Conservation (phyloP, 2,329 filamentous ascomycete species). For the Curvularia spicifera region DNA sequence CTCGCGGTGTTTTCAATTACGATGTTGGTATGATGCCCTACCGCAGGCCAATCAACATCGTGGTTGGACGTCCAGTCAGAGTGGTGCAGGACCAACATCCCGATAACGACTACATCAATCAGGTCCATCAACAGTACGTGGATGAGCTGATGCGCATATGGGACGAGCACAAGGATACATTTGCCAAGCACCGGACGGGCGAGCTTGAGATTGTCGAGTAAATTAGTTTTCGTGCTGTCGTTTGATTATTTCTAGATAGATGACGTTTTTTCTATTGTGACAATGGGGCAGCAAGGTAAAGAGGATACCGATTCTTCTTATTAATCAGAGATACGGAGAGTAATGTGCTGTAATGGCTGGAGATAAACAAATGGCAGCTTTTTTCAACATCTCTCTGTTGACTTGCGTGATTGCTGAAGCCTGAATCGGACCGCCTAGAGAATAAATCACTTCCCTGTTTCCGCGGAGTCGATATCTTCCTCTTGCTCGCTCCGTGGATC, state of each 20-base stretch:
- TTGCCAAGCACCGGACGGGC: constrained; percentile 66
- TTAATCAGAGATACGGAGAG: not conserved
- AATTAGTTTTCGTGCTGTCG: not conserved
- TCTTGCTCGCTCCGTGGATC: too few species aligned
- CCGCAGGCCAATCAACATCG: constrained; percentile 82
- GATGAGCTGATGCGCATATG: constrained; percentile 75
- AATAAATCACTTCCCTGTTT: too few species aligned
- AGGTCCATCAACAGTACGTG: constrained; percentile 80
- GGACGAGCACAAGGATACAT: constrained; percentile 79
- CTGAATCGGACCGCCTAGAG: not conserved
- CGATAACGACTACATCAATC: constrained; percentile 75
- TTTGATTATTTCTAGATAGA: not conserved
- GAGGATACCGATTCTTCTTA: not conserved
- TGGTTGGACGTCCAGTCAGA: constrained; percentile 81
- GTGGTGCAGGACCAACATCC: constrained; percentile 70
- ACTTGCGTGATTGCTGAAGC: not conserved
- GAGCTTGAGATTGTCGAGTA: constrained; percentile 72
- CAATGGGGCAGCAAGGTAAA: not conserved
- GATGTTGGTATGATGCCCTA: constrained; percentile 97
- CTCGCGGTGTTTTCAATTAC: constrained; percentile 94
- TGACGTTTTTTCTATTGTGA: not conserved
- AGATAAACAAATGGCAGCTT: not conserved
- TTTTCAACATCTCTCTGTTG: not conserved
- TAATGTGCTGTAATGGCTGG: not conserved
- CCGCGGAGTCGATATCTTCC: too few species aligned